These are phyloP conservation scores for Chaetoceros tenuissimus DNA, from an alignment of 108 stramenopile genomes.

Conservation along the genomic window DNA sequence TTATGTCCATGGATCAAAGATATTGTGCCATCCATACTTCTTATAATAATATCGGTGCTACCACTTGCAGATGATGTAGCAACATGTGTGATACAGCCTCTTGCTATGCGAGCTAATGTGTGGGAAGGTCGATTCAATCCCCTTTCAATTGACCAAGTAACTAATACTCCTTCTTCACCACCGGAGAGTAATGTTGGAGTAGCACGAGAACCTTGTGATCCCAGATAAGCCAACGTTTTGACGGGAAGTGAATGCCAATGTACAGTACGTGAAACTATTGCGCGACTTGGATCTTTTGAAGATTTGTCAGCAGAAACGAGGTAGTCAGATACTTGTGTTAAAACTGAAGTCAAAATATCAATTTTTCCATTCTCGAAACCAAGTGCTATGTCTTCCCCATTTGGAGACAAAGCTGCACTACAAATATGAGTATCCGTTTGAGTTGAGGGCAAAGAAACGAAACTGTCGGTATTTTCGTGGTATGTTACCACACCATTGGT, in stretches of 20 bases:
- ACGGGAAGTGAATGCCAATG: constrained; percentile 84
- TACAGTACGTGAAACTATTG: constrained; percentile 32
- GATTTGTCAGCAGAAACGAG: background rate
- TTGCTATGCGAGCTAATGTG: constrained; percentile 49
- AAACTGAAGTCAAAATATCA: constrained; percentile 36
- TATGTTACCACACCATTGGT: constrained; percentile 15
- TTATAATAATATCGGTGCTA: constrained; percentile 33
- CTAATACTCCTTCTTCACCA: constrained; percentile 69
- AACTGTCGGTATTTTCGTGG: constrained; percentile 10
- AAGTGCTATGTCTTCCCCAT: constrained; percentile 34
- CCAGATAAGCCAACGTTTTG: constrained; percentile 32
- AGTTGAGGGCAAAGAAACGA: constrained; percentile 12
- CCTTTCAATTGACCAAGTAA: constrained; percentile 65
- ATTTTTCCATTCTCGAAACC: constrained; percentile 47
- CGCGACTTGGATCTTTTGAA: constrained; percentile 22
- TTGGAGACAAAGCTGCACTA: constrained; percentile 14
- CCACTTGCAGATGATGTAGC: constrained; percentile 9
- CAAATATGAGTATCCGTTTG: constrained; percentile 14
- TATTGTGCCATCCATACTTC: constrained; percentile 58
- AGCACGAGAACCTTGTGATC: constrained; percentile 8
- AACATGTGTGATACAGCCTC: constrained; percentile 50
- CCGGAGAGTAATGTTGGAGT: constrained; percentile 55
- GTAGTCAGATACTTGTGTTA: constrained; percentile 30
- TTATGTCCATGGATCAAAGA: constrained; percentile 54
- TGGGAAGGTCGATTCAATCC: constrained; percentile 46